Evolutionary conservation across 164 flowering plant species (phyloP), one percentile per base, ranked within the genome.

Genomic region (Kalanchoe fedtschenkoi): DNA sequence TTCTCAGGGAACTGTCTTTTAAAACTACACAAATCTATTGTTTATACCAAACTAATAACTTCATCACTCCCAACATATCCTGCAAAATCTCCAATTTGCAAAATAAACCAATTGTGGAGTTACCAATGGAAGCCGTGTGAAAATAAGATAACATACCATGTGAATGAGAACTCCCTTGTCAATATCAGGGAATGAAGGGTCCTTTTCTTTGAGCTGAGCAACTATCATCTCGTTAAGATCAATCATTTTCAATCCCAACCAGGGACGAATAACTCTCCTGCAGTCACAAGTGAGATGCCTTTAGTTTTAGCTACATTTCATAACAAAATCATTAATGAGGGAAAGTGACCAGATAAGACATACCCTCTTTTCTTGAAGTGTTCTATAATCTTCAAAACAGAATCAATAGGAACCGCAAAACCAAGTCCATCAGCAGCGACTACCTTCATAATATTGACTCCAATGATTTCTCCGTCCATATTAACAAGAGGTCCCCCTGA

Each of bases 401-500:
- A 77, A 59, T 92, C 96, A 60, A 92, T 82, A 60, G 96, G 96
- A 24, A 92, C 89, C 51, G 96, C 75, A 79, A 89, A 89, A 60
- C 86, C 63, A 71, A 91, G 70, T 53, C 98, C 96, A 78, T 83
- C 87, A 51, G 95, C 96, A 60, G 76, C 86, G 33, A 63, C 8
- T 21, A 81, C 77, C 76, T 91, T 87, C 91, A 91, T 77, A 32
- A 75, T 78, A 71, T 91, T 89, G 42, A 91, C 85, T 58, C 97
- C 97, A 30, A 91, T 71, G 61, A 91, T 82, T 78, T 91, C 97
- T 63, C 97, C 97, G 72, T 91, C 95, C 71, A 87, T 74, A 72
- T 89, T 89, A 58, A 87, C 92, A 65, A 91, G 91, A 21, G 97
- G 97, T 2, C 97, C 97, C 19, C 97, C 97, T 59, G 97, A 91